These are phyloP conservation scores for Phycomyces nitens DNA, from an alignment of 192 early-diverging fungal genomes.

Conservation along the genomic window DNA sequence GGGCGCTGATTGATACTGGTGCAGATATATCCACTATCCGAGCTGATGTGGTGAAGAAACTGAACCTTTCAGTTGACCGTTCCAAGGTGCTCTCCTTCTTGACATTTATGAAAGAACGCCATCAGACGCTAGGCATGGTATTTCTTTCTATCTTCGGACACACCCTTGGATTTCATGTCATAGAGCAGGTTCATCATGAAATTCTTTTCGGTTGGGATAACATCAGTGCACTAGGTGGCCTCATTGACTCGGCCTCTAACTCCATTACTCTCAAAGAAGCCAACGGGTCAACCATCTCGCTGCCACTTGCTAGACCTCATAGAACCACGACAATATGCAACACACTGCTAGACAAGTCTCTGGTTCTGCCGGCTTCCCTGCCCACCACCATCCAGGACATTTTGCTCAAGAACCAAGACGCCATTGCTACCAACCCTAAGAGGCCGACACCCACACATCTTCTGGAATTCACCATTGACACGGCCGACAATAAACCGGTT, in stretches of 20 bases:
- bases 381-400: neutral
- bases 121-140: too few relatives aligned
- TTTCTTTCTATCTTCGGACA: too few relatives aligned
- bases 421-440: neutral
- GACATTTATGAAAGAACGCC: too few relatives aligned
- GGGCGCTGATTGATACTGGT: too few relatives aligned
- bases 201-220: too few relatives aligned
- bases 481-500: neutral
- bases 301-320: neutral
- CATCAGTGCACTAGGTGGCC: neutral
- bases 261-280: neutral
- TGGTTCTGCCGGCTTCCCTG: neutral
- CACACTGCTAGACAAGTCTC: neutral
- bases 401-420: neutral
- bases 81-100: too few relatives aligned
- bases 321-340: neutral
- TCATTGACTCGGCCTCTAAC: neutral
- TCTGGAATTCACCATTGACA: constrained; percentile 3
- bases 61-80: too few relatives aligned
- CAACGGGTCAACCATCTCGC: too few relatives aligned
- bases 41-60: too few relatives aligned
- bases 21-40: too few relatives aligned
- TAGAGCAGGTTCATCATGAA: too few relatives aligned
- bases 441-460: neutral
- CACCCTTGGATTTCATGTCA: too few relatives aligned